These are phyloP conservation scores for Bipolaris zeicola DNA, from an alignment of 2,329 filamentous ascomycete species.

Conservation along the genomic window DNA sequence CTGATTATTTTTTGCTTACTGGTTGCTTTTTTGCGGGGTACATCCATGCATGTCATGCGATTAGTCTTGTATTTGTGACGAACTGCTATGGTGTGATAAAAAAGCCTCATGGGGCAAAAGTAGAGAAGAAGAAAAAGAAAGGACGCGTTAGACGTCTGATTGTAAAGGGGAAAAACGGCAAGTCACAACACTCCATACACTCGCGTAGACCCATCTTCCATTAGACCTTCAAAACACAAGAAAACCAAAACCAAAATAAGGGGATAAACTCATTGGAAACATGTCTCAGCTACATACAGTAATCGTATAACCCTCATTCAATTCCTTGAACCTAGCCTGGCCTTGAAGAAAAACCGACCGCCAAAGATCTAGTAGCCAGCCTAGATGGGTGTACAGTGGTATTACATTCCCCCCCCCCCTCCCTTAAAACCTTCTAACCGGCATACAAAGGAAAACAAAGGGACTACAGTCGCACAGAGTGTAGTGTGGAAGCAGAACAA, in stretches of 20 bases:
- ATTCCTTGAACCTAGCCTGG: background rate
- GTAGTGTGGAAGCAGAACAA: background rate
- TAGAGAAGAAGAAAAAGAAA: too few relatives aligned
- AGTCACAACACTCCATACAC: too few relatives aligned
- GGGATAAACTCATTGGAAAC: background rate
- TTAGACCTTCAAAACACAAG: background rate
- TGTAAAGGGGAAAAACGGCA: too few relatives aligned
- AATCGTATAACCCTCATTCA: background rate
- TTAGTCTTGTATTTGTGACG: too few relatives aligned
- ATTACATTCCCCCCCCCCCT: background rate
- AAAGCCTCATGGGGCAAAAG: too few relatives aligned
- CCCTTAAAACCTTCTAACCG: background rate
- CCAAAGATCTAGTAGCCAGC: slow-evolving; percentile 21
- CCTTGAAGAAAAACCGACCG: background rate
- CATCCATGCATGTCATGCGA: too few relatives aligned
- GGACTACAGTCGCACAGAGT: background rate
- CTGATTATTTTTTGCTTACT: background rate
- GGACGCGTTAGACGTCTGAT: too few relatives aligned
- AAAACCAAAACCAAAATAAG: background rate
- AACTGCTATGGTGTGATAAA: too few relatives aligned
- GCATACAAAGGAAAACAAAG: slow-evolving; percentile 7
- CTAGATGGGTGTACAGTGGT: slow-evolving; percentile 15
- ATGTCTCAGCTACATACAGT: background rate
- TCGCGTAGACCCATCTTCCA: too few relatives aligned
- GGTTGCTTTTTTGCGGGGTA: background rate